Evolutionary conservation across 2,329 filamentous ascomycete genomes (phyloP).

Genomic region (Madurella fahalii): DNA sequence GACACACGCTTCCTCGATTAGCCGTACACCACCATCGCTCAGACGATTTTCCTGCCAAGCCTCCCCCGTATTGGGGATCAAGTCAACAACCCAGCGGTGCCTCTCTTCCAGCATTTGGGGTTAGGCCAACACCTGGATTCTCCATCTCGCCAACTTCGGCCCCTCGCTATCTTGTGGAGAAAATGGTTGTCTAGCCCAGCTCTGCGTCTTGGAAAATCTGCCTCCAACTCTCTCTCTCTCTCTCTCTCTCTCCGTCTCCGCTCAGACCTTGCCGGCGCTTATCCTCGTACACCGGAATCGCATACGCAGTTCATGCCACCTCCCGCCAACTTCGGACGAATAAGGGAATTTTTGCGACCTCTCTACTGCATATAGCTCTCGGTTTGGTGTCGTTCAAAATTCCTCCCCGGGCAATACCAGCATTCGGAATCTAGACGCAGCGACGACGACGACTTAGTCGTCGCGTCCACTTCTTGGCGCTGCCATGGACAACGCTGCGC

Average conservation of each 20-base stretch:
- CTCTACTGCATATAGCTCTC: neutral
- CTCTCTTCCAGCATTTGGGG: too few species aligned
- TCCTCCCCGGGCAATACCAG: neutral
- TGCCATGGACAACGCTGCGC: constrained; percentile 29
- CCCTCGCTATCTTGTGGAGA: too few species aligned
- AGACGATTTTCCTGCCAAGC: neutral
- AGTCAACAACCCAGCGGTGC: too few species aligned
- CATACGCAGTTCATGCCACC: constrained; percentile 11
- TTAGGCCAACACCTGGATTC: too few species aligned
- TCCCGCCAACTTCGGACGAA: neutral
- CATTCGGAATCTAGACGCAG: neutral
- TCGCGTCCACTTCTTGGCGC: constrained; percentile 17
- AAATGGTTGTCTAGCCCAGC: too few species aligned
- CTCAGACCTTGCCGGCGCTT: neutral
- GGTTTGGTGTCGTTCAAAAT: neutral
- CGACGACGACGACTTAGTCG: constrained; percentile 19
- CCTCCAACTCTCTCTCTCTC: neutral
- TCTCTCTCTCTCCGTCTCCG: neutral
- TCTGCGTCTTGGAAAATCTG: too few species aligned
- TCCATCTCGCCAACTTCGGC: too few species aligned
- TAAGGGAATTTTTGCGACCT: neutral
- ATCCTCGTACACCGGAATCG: neutral
- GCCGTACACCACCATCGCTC: too few species aligned
- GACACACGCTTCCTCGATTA: too few species aligned
- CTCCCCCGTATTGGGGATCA: too few species aligned